Evolutionary conservation across 352 stramenopile genomes (phyloP).

Genomic region (Phytophthora nicotianae): DNA sequence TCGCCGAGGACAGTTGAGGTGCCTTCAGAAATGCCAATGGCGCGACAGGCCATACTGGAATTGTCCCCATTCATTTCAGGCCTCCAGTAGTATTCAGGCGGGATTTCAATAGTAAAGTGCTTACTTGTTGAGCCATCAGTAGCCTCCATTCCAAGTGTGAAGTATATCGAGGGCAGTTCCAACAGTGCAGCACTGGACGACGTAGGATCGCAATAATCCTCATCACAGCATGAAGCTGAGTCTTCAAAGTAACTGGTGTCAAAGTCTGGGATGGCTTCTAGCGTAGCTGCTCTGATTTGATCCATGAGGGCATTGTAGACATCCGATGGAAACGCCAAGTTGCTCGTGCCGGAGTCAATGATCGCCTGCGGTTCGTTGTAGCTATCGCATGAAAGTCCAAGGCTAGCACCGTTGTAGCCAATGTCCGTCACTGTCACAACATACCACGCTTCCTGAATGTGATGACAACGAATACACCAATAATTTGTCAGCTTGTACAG

Average conservation of each 20-base stretch:
- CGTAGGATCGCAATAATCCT: slow-evolving; percentile 74
- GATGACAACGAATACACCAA: slow-evolving; percentile 5
- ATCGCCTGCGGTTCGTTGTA: slow-evolving; percentile 85
- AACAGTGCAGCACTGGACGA: slow-evolving; percentile 56
- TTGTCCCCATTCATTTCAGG: slow-evolving; percentile 78
- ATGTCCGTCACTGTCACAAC: slow-evolving; percentile 80
- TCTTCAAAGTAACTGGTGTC: slow-evolving; percentile 77
- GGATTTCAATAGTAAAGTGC: slow-evolving; percentile 82
- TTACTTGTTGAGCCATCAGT: slow-evolving; percentile 58
- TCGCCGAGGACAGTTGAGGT: slow-evolving; percentile 72
- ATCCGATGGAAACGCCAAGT: slow-evolving; percentile 74
- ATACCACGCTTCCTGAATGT: slow-evolving; percentile 78
- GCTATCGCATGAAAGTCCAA: slow-evolving; percentile 62
- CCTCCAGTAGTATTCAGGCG: slow-evolving; percentile 83
- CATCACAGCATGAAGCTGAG: slow-evolving; percentile 63
- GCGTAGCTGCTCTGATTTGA: slow-evolving; percentile 65
- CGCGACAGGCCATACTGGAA: slow-evolving; percentile 58
- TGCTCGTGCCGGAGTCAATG: slow-evolving; percentile 84
- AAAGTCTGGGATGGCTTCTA: slow-evolving; percentile 63
- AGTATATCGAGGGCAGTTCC: slow-evolving; percentile 77
- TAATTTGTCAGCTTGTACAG: not conserved
- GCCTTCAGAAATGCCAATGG: slow-evolving; percentile 80
- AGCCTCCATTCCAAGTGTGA: slow-evolving; percentile 67
- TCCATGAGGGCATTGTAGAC: slow-evolving; percentile 81
- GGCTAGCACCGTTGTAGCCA: slow-evolving; percentile 61